Conservation (phyloP, 1,284 basidiomycete species). For the Vanrija sp. region DNA sequence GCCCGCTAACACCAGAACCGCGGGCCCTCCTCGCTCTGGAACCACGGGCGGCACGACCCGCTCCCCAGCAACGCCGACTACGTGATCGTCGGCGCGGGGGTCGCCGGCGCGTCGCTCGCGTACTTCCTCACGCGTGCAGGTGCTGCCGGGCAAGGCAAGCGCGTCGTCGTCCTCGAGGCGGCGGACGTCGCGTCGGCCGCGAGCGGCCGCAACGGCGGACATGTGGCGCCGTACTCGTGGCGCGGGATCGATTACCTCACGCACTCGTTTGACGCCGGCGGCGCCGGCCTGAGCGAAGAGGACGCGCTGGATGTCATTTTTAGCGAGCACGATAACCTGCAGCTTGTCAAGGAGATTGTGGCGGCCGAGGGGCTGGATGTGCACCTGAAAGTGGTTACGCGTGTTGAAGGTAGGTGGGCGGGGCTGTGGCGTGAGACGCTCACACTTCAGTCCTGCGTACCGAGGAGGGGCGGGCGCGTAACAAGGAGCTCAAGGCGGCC, state of each 20-base stretch:
- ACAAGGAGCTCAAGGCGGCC: no score
- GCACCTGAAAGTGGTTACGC: conserved; percentile 7
- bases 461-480: no score
- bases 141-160: conserved; percentile 20
- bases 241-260: conserved; percentile 14
- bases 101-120: conserved; percentile 22
- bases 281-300: conserved; percentile 44
- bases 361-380: conserved; percentile 26
- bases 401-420: no score
- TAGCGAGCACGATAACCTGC: conserved; percentile 61
- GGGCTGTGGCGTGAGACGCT: no score
- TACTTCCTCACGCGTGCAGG: conserved; percentile 34
- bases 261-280: conserved; percentile 25
- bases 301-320: conserved; percentile 54
- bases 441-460: no score
- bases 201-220: conserved; percentile 40
- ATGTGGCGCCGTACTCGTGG: conserved; percentile 33
- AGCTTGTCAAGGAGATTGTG: conserved; percentile 61
- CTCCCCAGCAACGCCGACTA: conserved; percentile 23
- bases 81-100: conserved; percentile 28
- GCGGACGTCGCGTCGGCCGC: conserved; percentile 41
- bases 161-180: conserved; percentile 34
- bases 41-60: conserved; percentile 16
- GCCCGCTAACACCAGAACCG: conserved; percentile 12
- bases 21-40: conserved; percentile 23